Evolutionary conservation across 1,139 yeast genomes (phyloP).

Genomic region (Suhomyces wounanorum): DNA sequence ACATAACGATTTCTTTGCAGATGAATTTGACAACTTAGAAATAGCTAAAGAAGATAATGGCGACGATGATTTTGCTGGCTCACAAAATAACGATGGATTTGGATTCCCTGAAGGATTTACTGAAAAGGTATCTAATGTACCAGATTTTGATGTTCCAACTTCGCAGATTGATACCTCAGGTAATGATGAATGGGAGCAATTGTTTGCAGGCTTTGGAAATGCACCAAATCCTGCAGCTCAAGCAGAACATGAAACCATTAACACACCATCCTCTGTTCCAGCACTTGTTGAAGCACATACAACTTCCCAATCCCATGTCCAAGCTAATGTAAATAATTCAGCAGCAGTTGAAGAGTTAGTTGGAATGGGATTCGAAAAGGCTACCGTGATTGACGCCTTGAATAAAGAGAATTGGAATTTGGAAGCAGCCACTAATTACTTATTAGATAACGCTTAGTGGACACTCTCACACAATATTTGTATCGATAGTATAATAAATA

Average conservation of each 20-base stretch:
- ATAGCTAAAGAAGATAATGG: slow-evolving; percentile 45
- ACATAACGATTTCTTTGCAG: slow-evolving; percentile 39
- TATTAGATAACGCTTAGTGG: slow-evolving; percentile 64
- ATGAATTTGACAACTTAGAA: slow-evolving; percentile 54
- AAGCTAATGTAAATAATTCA: slow-evolving; percentile 7
- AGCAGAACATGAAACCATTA: slow-evolving; percentile 3
- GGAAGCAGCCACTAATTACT: slow-evolving; percentile 80
- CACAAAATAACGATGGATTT: slow-evolving; percentile 19
- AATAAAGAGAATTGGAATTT: slow-evolving; percentile 70
- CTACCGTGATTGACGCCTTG: slow-evolving; percentile 68
- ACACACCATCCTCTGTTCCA: slow-evolving; percentile 10
- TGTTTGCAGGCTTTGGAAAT: slow-evolving; percentile 87
- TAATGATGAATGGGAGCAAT: slow-evolving; percentile 90
- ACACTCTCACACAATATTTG: neutral
- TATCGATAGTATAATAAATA: neutral
- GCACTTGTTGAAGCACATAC: slow-evolving; percentile 19
- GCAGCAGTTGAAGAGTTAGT: slow-evolving; percentile 70
- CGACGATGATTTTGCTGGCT: slow-evolving; percentile 21
- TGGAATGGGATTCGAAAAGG: slow-evolving; percentile 84
- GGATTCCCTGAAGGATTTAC: slow-evolving; percentile 47
- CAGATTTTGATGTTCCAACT: slow-evolving; percentile 27
- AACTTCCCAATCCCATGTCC: slow-evolving; percentile 12
- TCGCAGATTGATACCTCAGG: slow-evolving; percentile 19
- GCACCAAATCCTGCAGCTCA: slow-evolving; percentile 23
- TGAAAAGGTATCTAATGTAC: slow-evolving; percentile 24